These are phyloP conservation scores for Arctium minus DNA, from an alignment of 129 eudicot genomes.

Conservation along the genomic window DNA sequence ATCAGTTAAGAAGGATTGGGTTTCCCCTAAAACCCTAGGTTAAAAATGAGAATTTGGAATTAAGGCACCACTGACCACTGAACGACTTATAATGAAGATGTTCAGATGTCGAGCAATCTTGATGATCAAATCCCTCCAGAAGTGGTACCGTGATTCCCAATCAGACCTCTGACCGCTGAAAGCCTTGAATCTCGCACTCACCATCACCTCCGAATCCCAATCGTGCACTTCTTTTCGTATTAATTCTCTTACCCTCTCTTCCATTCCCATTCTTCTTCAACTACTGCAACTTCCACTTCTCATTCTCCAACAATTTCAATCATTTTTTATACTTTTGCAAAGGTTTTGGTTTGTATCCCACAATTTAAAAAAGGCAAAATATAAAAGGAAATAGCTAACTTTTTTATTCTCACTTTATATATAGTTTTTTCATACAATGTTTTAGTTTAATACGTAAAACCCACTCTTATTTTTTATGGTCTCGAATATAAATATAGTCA, in stretches of 20 bases:
- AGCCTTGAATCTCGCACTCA: constrained; percentile 61
- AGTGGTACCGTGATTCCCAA: constrained; percentile 66
- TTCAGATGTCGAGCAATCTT: constrained; percentile 54
- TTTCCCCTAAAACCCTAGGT: not conserved
- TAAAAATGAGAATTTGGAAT: not conserved
- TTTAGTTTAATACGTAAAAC: too few relatives aligned
- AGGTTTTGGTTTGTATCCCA: too few relatives aligned
- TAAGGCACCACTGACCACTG: constrained; percentile 10
- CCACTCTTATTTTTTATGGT: too few relatives aligned
- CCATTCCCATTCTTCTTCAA: constrained; percentile 23
- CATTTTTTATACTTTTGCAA: too few relatives aligned
- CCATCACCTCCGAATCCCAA: constrained; percentile 66
- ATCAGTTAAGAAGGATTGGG: not conserved
- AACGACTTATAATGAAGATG: constrained; percentile 53
- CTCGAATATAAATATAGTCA: too few relatives aligned
- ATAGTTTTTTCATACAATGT: too few relatives aligned
- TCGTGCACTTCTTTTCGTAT: constrained; percentile 31
- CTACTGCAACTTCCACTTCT: not conserved
- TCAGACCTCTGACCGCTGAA: constrained; percentile 85
- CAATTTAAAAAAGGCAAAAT: too few relatives aligned
- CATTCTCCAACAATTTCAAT: not conserved
- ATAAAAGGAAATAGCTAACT: too few relatives aligned
- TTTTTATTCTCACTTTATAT: too few relatives aligned
- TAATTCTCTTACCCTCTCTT: constrained; percentile 22
- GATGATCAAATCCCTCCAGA: constrained; percentile 82